Evolutionary conservation across 805 yeast genomes (phyloP), one percentile per base, ranked within the genome.

Genomic region (Saccharomycopsis sp.): DNA sequence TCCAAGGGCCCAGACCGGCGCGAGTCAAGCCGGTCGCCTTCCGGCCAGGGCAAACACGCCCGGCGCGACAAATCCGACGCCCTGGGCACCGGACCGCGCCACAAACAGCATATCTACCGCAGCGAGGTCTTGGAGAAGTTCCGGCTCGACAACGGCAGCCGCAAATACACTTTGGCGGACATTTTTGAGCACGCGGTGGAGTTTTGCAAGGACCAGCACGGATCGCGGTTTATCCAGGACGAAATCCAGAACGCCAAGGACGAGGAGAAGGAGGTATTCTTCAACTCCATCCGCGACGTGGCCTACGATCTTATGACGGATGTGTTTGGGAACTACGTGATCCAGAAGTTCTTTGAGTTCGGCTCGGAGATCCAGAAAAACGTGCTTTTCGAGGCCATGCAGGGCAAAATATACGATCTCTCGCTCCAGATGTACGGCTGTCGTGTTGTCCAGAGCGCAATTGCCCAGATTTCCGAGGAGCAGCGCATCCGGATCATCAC

Each of bases 391-490:
- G 84, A 80, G 46, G 76, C 78, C 56, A 86, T 91, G 91, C 76
- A 77, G 57, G 90, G 91, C 5, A 85, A 85, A 54, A 82, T 94
- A 67, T 79, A 87, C 61, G 79, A 78, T 20, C 75, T 94, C 57
- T 87, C 97, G 0, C 72, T 91, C 67, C 98, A 94, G 67, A 92
- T 92, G 97, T 94, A 94, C 70, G 98, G 98, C 1, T 94, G 99
- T 70, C 80, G 99, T 63, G 99, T 94, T 52, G 95, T 94, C 40
- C 99, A 94, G 72, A 81, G 90, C 67, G 97, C 97, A 1, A 76
- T 94, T 56, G 97, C 89, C 69, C 83, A 82, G 61, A 77, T 89
- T 48, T 75, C 75, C 2, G 70, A 80, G 8, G 80, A 79, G 0
- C 87, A 88, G 62, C 94, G 89, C 70, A 76, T 85, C 24, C 71